Base-by-base conservation (phyloP, 2,329 filamentous ascomycete genomes). In the Trichoderma polysporum region DNA sequence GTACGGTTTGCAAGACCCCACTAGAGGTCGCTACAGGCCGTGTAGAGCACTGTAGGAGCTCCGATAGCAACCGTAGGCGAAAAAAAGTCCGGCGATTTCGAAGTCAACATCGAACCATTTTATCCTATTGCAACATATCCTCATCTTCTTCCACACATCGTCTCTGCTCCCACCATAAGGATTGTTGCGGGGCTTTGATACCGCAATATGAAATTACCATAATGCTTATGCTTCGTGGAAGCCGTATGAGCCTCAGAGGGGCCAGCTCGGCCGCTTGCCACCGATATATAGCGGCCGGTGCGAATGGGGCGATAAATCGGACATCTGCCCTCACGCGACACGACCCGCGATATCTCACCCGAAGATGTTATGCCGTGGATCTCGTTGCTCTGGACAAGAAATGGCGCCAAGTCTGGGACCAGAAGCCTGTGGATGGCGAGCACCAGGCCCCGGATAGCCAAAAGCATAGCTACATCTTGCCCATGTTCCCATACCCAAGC, bases 401-500 rank as follows among this genome's bases (percentile, higher is more conserved):
- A 77, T 88, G 86, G 86, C 82, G 82, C 3, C 74, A 78, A 49
- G 76, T 73, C 69, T 86, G 85, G 84, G 71, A 72, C 10, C 56
- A 66, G 62, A 52, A 66, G 50, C 17, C 50, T 68, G n/a, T 69
- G 27, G 50, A 68, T 29, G 13, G 70, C 37, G 70, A 60, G 13
- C 68, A 66, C 57, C 61, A 71, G 68, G 37, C 19, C 19, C 25
- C 50, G 37, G 72, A 70, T 35, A 54, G 68, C 64, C 69, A 77
- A 39, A 72, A 78, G 49, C 78, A 79, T 66, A 84, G 83, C 77
- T 97, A 94, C 76, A 87, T 97, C 69, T 83, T 97, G 63, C 90
- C 93, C 70, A 97, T 97, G 93, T 97, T 97, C 75, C 93, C 93
- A 0, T 97, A 97, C 76, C 93, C 93, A 1, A 97, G 93, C 0